phyloP scores from a whole-genome alignment of 2,329 filamentous ascomycete genomes.

The Diplocarpon rosae region DNA sequence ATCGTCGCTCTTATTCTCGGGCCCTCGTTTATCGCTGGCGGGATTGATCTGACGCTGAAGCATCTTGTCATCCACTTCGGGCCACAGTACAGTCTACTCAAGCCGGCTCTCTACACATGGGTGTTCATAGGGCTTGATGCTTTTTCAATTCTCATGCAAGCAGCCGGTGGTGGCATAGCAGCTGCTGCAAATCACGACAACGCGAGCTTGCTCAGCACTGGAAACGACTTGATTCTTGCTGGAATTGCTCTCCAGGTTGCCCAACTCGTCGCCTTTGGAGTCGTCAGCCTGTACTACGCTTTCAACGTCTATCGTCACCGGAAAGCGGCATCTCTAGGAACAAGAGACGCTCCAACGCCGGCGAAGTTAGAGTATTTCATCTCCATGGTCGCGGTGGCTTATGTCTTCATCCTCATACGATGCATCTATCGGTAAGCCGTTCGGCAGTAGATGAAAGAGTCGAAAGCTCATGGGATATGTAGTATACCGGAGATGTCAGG shows the following conservation, averaged over 20 bases:
- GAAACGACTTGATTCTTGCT: conserved; percentile 1
- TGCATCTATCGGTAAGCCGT: conserved; percentile 7
- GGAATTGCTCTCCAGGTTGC: conserved; percentile 6
- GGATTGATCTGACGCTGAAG: conserved; percentile 6
- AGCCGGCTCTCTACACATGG: conserved; percentile 3
- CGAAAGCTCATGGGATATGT: background rate
- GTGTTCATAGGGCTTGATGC: conserved; percentile 4
- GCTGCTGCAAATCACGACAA: background rate
- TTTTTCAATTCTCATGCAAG: conserved; percentile 1
- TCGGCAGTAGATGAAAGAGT: background rate
- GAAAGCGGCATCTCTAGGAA: background rate
- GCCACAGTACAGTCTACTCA: conserved; percentile 3
- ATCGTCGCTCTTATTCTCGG: conserved; percentile 4
- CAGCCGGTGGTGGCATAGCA: conserved; percentile 1
- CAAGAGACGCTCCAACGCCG: background rate
- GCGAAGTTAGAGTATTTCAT: conserved; percentile 2
- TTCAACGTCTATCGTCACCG: background rate
- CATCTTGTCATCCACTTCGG: conserved; percentile 4
- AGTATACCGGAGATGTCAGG: conserved; percentile 5
- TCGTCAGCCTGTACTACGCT: background rate
- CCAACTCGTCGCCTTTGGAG: background rate
- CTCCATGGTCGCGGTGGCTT: conserved; percentile 1
- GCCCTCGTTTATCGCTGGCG: conserved; percentile 5
- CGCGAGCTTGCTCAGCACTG: background rate
- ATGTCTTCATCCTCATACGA: conserved; percentile 3